Conservation (phyloP, 2,329 filamentous ascomycete genomes). For the Ceratocystis diversiconidia region DNA sequence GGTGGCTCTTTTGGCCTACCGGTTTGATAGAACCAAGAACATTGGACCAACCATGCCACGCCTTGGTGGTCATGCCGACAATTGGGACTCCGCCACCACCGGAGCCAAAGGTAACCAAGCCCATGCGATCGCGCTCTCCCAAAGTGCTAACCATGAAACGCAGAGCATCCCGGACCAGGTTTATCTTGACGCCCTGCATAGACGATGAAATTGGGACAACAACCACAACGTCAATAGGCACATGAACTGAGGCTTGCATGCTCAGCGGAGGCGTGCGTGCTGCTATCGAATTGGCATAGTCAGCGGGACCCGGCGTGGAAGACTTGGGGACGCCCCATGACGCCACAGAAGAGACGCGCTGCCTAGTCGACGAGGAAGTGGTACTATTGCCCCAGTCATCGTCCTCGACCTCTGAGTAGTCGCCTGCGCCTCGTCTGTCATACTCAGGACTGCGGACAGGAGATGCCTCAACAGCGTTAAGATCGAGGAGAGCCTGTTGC, state of each 20-base stretch:
- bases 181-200: constrained; percentile 99
- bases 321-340: constrained; percentile 77
- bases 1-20: constrained; percentile 89
- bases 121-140: constrained; percentile 90
- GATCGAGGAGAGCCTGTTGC: constrained; percentile 73
- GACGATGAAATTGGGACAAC: constrained; percentile 95
- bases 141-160: constrained; percentile 83
- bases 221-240: constrained; percentile 88
- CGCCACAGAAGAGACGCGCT: constrained; percentile 64
- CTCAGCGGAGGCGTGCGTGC: constrained; percentile 32
- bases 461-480: constrained; percentile 56
- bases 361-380: constrained; percentile 36
- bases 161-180: constrained; percentile 76
- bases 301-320: constrained; percentile 74
- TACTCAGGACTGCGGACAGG: constrained; percentile 58
- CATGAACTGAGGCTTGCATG: constrained; percentile 49
- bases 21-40: constrained; percentile 78
- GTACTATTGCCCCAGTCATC: constrained; percentile 51
- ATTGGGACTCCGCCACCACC: constrained; percentile 84
- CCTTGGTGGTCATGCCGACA: constrained; percentile 95
- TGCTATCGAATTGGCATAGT: constrained; percentile 58
- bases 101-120: constrained; percentile 89
- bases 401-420: constrained; percentile 72
- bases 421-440: constrained; percentile 42
- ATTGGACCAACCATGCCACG: constrained; percentile 82